Conservation (phyloP, 306 rosid genomes). For the Pterocarpus macrocarpus region DNA sequence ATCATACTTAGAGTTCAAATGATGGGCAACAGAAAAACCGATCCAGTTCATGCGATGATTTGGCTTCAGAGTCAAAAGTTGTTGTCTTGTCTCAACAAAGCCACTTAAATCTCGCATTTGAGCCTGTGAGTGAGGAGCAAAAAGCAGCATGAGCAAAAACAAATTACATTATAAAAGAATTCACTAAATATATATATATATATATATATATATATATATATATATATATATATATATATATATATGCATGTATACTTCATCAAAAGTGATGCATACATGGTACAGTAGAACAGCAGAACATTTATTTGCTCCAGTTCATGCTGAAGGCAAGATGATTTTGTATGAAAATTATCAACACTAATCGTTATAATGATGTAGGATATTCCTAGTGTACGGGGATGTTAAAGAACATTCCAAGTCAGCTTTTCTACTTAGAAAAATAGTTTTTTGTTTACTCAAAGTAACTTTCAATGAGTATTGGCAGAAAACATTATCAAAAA, state of each 20-base stretch:
- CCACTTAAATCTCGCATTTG: conserved; percentile 98
- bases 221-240: too few relatives aligned
- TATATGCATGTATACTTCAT: conserved; percentile 5
- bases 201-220: too few relatives aligned
- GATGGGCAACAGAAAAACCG: conserved; percentile 95
- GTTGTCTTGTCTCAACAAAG: conserved; percentile 98
- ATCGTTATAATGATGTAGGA: neutral
- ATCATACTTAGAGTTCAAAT: conserved; percentile 86
- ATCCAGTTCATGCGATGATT: conserved; percentile 99
- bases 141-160: conserved; percentile 28
- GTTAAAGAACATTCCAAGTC: conserved; percentile 7
- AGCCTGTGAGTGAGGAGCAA: conserved; percentile 65
- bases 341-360: neutral
- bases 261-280: neutral
- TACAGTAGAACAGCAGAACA: conserved; percentile 12
- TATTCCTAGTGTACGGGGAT: neutral
- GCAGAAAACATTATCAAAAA: neutral
- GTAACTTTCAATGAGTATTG: conserved; percentile 4
- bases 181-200: neutral
- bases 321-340: neutral
- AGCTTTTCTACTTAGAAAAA: neutral
- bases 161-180: conserved; percentile 28
- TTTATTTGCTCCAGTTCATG: conserved; percentile 11
- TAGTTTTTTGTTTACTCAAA: neutral
- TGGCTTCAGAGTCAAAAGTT: conserved; percentile 89